Base-by-base conservation (phyloP, 2,329 filamentous ascomycete genomes). In the Penicillium digitatum region DNA sequence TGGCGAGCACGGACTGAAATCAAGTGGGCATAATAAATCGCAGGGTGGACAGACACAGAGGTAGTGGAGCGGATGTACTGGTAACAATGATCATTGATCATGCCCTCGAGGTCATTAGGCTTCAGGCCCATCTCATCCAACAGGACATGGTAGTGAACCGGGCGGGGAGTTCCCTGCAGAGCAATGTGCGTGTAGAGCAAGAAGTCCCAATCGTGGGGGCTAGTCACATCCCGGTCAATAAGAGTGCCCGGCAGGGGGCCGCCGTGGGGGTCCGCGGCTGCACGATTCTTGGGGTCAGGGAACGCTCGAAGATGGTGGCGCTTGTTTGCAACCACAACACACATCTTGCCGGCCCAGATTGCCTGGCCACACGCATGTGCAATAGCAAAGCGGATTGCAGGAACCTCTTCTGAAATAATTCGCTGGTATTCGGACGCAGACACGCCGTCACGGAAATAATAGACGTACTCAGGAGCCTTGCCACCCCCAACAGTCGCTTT, bases 51-150 rank as follows among this genome's bases (percentile, higher is more conserved):
- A 0, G 92, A 96, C 0, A 99, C 92, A 0, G 94, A 90, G 0
- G 93, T 97, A 0, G 92, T 97, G 0, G 92, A 94, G 16, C 94
- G 85, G 52, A 88, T 87, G 68, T 96, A 99, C 53, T 95, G 90
- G 73, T 96, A 99, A 42, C 88, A 95, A 60, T 96, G 91, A 62
- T 96, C 88, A 66, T 97, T 97, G 22, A 97, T 87, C 82, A 97
- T 88, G 53, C 87, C 86, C 66, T 96, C 89, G 0, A 99, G 78
- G 2, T 87, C 81, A 39, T 89, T 85, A 0, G 87, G 79, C 0
- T 79, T 72, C 65, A 89, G 81, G 1, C 81, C 78, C 10, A 87
- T 83, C 71, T 97, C 91, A 68, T 99, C 94, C 44, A 88, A 70
- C 22, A 99, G 85, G 14, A 96, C 87, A 58, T 93, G 88, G 72